phyloP scores from a whole-genome alignment of 331 rosid species.

The Quercus tomentella region DNA sequence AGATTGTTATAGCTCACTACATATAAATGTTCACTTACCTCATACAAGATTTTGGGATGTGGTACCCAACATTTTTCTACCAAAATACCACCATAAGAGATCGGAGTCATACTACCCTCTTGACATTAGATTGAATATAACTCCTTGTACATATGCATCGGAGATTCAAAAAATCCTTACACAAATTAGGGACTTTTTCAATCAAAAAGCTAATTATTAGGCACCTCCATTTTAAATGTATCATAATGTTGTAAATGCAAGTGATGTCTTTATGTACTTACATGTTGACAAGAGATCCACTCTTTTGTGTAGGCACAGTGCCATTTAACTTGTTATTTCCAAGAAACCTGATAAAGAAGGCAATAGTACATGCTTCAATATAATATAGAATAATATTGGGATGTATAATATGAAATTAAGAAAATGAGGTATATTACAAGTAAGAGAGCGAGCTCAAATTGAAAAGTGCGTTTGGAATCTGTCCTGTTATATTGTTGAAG shows the following conservation, averaged over 20 bases:
- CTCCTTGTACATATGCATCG: not conserved
- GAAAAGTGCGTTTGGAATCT: conserved; percentile 60
- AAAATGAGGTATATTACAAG: conserved; percentile 48
- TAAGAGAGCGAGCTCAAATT: conserved; percentile 42
- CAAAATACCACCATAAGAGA: not conserved
- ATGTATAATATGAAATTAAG: not conserved
- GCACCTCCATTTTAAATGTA: not conserved
- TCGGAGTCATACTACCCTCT: not conserved
- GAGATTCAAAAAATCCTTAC: not conserved
- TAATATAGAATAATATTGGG: not conserved
- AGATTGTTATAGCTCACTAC: not conserved
- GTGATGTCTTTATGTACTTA: conserved; percentile 34
- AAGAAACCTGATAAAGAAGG: conserved; percentile 51
- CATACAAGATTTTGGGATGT: not conserved
- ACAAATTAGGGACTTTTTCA: not conserved
- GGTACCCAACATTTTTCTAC: not conserved
- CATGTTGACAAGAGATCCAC: conserved; percentile 49
- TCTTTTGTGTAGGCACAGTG: conserved; percentile 43
- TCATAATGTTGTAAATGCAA: not conserved
- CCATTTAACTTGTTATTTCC: conserved; percentile 74
- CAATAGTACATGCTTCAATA: conserved; percentile 10
- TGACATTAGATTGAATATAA: not conserved
- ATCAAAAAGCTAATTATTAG: not conserved
- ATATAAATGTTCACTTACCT: not conserved
- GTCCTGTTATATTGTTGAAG: conserved; percentile 70